Evolutionary conservation across 2,329 filamentous ascomycete genomes (phyloP), one percentile per base, ranked within the genome.

Genomic region (Penicillium frequentans): DNA sequence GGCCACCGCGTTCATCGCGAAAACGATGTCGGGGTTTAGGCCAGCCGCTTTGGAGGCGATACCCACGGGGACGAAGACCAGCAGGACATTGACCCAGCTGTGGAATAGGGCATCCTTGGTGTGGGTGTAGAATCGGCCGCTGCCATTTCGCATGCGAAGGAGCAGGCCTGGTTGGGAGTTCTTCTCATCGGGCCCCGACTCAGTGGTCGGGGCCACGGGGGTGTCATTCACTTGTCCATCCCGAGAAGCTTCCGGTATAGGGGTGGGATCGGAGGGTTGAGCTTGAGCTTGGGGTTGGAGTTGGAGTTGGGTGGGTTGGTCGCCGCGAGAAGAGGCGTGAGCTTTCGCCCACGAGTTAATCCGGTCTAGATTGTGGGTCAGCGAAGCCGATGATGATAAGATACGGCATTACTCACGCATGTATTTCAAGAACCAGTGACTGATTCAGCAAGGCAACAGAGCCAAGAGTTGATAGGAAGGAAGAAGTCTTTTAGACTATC

Each of bases 1-100:
- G 65, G 89, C 89, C 63, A 91, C 79, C 51, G 87, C 87, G 71
- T 92, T 92, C 78, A 91, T 82, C 56, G 83, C 87, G 70, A 92
- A 92, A 59, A 90, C 77, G 56, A 90, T 75, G 44, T 82, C 86
- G 21, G 86, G 83, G 53, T 81, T 80, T 54, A 85, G 68, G 1
- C 68, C 66, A 3, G 71, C 64, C 9, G 74, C 73, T 59, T 76
- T 66, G 21, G 69, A 65, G 44, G 68, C 71, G 44, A 78, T 76
- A 47, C 75, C 75, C n/a, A 71, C 62, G 1, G 75, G 76, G 35
- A 78, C 75, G 55, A 77, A 77, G 56, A 78, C 52, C 49, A 79
- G 67, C 46, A 77, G 69, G 64, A 76, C 70, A 64, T 77, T 78
- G 62, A 78, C 68, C 74, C 75, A 78, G 64, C 75, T 77, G 60